Base-by-base conservation (phyloP, 352 stramenopile species). In the Phytophthora europaea region DNA sequence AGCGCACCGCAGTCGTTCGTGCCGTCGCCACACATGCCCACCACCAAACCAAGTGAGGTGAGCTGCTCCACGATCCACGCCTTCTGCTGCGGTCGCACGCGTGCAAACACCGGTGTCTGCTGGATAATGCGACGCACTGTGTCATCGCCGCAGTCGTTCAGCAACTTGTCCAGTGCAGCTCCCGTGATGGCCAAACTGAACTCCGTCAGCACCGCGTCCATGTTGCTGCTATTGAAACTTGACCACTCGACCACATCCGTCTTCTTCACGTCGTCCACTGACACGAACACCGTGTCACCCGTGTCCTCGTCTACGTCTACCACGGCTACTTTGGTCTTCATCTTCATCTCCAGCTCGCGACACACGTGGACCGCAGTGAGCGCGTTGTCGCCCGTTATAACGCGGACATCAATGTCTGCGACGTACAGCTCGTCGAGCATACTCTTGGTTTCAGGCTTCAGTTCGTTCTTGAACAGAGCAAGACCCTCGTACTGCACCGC, bases 1-100 rank as follows among this genome's bases (percentile, higher is more conserved):
- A 97, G 57, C 3, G 90, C 90, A 13, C 92, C 90, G 62, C 90
- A 97, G 72, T 97, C 92, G 78, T 97, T 97, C 2, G 77, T 87
- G 71, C 83, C 83, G 47, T 90, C 83, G 22, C 83, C 83, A 18
- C 74, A 83, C 80, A 90, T 88, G 20, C 84, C 82, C 1, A 85
- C 77, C 18, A 85, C 72, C 15, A 72, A 56, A 6, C 84, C 82
- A 0, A 69, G 31, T 12, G 72, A 76, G 63, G 91, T 91, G 20
- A 90, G 72, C 31, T 69, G 64, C 58, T 90, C 65, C 7, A 94
- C 74, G 61, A 88, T 84, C 78, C 76, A 86, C 16, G 72, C 20
- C 62, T 92, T 92, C 34, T 82, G 71, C 10, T 88, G 70, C 3
- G 85, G 85, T 0, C 73, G 67, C 36, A 88, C 86, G 18, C 87